Evolutionary conservation across 2,329 filamentous ascomycete genomes (phyloP), one percentile per base, ranked within the genome.

Genomic region (Fusarium sp.): DNA sequence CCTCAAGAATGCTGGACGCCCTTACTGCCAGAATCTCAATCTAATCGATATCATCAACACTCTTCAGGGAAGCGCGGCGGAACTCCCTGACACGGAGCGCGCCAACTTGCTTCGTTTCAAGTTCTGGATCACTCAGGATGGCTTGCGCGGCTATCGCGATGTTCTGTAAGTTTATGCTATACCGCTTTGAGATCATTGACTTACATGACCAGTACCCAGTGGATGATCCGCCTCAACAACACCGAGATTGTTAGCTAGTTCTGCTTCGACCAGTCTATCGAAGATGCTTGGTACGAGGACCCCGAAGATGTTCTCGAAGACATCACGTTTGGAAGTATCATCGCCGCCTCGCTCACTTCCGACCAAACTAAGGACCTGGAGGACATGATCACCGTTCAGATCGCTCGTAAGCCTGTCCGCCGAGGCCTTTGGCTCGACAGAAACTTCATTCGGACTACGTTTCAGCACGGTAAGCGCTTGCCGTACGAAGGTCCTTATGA

Each of bases 201-300:
- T 68, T 8, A 68, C 5, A 7, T 6, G 0, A 5, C 1, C 7
- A 68, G 65, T 3, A 53, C 56, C 1, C 65, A 68, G 51, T 68
- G 65, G 65, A 68, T 68, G 60, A 7, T 68, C 2, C 60, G 65
- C 8, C 45, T 68, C 24, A 39, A 41, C 41, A 33, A 24, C 4
- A 28, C 39, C 17, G 15, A 22, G 3, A 26, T 52, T 1, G 60
- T 66, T 1, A 24, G 30, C 6, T 68, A 65, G 65, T n/a, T 15
- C 11, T 51, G 44, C 15, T 17, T 28, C 35, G 5, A 19, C n/a
- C 43, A 63, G 37, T 24, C 43, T 17, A 39, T 48, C 0, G 6
- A 22, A 2, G 46, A 57, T 1, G 32, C 40, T 8, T 9, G 30
- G 4, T 51, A 39, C 10, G 26, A 35, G 2, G 51, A 40, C 41